Conservation (phyloP, 306 rosid genomes). For the Lathyrus oleraceus region DNA sequence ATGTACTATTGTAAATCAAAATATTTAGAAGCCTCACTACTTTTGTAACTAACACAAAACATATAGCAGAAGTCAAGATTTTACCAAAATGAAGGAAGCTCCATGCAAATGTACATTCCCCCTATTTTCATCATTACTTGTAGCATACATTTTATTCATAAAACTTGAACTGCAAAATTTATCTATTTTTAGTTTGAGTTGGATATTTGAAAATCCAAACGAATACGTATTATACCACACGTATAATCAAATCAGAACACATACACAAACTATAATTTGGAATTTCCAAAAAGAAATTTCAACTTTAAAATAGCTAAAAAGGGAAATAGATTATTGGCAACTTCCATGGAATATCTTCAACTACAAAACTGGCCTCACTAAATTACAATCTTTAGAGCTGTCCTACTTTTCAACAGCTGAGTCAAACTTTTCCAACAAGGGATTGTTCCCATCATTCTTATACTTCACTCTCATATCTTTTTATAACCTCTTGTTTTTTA, state of each 20-base stretch:
- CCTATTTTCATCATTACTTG: conserved; percentile 10
- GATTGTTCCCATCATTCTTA: conserved; percentile 28
- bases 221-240: conserved; percentile 7
- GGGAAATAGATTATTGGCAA: conserved; percentile 2
- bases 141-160: conserved; percentile 2
- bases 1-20: conserved; percentile 22
- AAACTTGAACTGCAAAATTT: conserved; percentile 33
- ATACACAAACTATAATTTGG: conserved; percentile 10
- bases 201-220: conserved; percentile 28
- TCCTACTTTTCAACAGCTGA: conserved; percentile 23
- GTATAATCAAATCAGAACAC: conserved; percentile 10
- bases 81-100: conserved; percentile 24
- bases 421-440: conserved; percentile 23
- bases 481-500: conserved; percentile 22
- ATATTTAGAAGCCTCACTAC: conserved; percentile 19
- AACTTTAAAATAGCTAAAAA: conserved; percentile 15
- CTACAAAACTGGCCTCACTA: conserved; percentile 17
- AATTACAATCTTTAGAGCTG: conserved; percentile 10
- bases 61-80: conserved; percentile 7
- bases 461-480: conserved; percentile 16
- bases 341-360: conserved; percentile 17
- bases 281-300: conserved; percentile 5
- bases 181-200: conserved; percentile 23
- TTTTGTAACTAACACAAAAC: conserved; percentile 15
- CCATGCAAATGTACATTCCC: conserved; percentile 8